Evolutionary conservation across 2,329 filamentous ascomycete genomes (phyloP).

Genomic region (Cordyceps fumosorosea): DNA sequence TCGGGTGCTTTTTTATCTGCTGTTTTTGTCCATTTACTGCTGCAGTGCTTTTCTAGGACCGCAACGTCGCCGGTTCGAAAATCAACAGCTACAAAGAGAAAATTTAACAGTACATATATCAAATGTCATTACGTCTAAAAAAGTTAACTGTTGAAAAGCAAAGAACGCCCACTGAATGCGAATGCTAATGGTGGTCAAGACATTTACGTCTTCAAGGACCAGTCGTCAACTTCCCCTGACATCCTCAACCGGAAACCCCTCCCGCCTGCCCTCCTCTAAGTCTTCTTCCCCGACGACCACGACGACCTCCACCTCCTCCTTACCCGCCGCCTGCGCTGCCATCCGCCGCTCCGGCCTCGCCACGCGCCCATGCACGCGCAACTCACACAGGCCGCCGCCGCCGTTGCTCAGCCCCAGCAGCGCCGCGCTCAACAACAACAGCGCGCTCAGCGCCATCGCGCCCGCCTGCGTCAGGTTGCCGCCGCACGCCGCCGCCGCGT

Average conservation of each 20-base stretch:
- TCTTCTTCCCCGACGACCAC: neutral
- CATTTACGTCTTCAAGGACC: neutral
- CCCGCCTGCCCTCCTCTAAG: neutral
- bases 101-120: neutral
- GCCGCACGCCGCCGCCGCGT: constrained; percentile 47
- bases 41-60: neutral
- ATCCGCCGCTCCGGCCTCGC: constrained; percentile 21
- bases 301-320: neutral
- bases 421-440: constrained; percentile 47
- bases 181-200: neutral
- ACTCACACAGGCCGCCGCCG: constrained; percentile 28
- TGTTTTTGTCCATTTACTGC: neutral
- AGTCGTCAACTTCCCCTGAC: neutral
- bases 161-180: neutral
- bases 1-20: neutral
- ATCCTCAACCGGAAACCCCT: constrained; percentile 5
- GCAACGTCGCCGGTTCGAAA: neutral
- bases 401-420: constrained; percentile 49
- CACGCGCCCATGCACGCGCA: constrained; percentile 47
- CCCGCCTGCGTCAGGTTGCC: constrained; percentile 49
- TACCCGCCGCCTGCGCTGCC: neutral
- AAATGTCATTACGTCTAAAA: neutral
- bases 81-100: neutral
- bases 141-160: neutral
- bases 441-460: constrained; percentile 42